Evolutionary conservation across 1,284 basidiomycete genomes (phyloP).

Genomic region (Golubevia sp.): DNA sequence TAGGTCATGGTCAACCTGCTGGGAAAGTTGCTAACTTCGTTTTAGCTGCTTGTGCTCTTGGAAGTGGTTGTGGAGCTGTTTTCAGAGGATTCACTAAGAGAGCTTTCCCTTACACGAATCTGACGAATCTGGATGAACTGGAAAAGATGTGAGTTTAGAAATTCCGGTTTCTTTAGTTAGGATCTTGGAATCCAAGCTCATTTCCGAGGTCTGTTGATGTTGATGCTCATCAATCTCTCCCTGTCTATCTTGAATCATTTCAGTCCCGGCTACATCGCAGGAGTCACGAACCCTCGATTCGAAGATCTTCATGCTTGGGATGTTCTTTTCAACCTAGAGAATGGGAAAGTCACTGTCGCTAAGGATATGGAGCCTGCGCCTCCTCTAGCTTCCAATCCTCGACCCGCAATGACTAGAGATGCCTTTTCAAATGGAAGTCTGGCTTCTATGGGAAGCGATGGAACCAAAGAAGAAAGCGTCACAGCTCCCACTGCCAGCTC

Average conservation of each 20-base stretch:
- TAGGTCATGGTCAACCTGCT: slow-evolving; percentile 76
- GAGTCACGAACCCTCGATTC: slow-evolving; percentile 95
- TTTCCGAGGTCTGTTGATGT: not conserved
- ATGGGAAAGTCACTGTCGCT: slow-evolving; percentile 80
- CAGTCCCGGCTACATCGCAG: slow-evolving; percentile 88
- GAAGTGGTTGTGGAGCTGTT: slow-evolving; percentile 82
- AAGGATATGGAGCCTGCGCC: slow-evolving; percentile 72
- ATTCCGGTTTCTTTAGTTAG: not conserved
- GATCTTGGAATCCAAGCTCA: not conserved
- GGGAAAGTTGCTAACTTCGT: slow-evolving; percentile 87
- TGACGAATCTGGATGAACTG: slow-evolving; percentile 85
- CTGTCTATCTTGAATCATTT: not conserved
- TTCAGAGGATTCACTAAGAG: slow-evolving; percentile 78
- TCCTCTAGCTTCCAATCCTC: slow-evolving; percentile 7
- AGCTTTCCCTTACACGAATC: slow-evolving; percentile 90
- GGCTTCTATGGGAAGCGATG: slow-evolving; percentile 10
- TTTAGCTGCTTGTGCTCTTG: slow-evolving; percentile 87
- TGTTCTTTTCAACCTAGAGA: slow-evolving; percentile 84
- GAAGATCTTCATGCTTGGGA: slow-evolving; percentile 87
- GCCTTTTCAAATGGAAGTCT: slow-evolving; percentile 11
- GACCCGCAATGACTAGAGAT: slow-evolving; percentile 10
- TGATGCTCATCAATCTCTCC: slow-evolving; percentile 1
- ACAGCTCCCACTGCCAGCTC: not conserved
- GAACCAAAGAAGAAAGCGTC: slow-evolving; percentile 10
- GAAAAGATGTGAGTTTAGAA: slow-evolving; percentile 72